Base-by-base conservation (phyloP, 768 basidiomycete species). In the Lactarius tabidus region DNA sequence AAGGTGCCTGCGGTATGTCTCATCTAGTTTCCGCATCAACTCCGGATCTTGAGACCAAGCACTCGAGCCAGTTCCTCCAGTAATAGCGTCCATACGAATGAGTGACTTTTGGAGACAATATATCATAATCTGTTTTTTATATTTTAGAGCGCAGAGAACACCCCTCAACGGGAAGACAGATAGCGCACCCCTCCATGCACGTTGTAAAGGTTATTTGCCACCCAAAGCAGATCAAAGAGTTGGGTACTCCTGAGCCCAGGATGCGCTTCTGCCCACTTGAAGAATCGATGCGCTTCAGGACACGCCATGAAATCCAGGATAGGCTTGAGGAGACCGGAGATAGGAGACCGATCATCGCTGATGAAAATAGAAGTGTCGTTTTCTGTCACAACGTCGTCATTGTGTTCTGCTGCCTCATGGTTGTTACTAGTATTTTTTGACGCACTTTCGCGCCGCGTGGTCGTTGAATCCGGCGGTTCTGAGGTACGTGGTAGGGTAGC, bases 181-280 rank as follows among this genome's bases (percentile, higher is more conserved):
- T 23, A n/a, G 28, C 65, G 12, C 29, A 59, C 65, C 57, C 65
- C 65, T 39, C 65, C 65, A 45, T 66, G 65, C 14, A 66, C 26
- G 52, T 64, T 43, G 33, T 64, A 55, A 14, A 66, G 23, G 26
- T 66, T 66, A n/a, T 66, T 33, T 18, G 58, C 43, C 2, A 66
- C 48, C 65, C 65, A 66, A n/a, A 41, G 38, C 23, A 64, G 39
- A 23, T 66, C 61, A 39, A 45, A 66, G 5, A 66, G 15, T 39
- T 64, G 62, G 2, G 62, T 53, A 23, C 23, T 64, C 20, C 39
- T 26, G 31, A 65, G 51, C 2, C 51, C 31, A 2, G 28, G 29
- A 7, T 64, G 63, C 29, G 14, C 31, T 38, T 58, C 38, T 45
- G 31, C 63, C 31, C 17, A 33, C 31, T 64, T 64, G 38, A 58